Conservation (phyloP, 2,329 filamentous ascomycete species). For the Neocatenulostroma microsporum region DNA sequence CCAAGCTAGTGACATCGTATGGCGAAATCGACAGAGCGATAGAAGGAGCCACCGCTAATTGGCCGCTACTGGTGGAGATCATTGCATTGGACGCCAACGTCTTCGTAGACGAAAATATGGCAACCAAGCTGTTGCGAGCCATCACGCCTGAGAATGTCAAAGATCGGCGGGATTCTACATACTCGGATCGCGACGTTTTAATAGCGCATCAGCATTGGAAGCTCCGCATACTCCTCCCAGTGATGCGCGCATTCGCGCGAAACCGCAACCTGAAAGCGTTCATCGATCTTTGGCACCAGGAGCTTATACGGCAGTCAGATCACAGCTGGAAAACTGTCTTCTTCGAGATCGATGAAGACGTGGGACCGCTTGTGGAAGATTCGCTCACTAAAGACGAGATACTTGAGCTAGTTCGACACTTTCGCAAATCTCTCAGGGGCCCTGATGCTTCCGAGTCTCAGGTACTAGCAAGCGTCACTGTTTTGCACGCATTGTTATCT, state of each 20-base stretch:
- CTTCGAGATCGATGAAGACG: conserved; percentile 13
- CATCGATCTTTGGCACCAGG: conserved; percentile 22
- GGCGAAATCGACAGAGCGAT: conserved; percentile 2
- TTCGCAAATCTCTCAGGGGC: conserved; percentile 1
- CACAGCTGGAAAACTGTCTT: conserved; percentile 13
- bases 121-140: conserved; percentile 5
- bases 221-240: conserved; percentile 19
- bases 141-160: neutral
- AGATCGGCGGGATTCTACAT: too few species aligned
- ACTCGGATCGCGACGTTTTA: neutral
- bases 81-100: conserved; percentile 40
- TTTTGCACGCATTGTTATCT: conserved; percentile 8
- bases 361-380: conserved; percentile 17
- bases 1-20: conserved; percentile 11
- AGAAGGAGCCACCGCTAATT: conserved; percentile 22
- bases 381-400: conserved; percentile 15
- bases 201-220: too few species aligned
- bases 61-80: conserved; percentile 37
- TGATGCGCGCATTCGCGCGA: conserved; percentile 26
- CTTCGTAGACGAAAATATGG: conserved; percentile 28
- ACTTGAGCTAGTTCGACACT: conserved; percentile 9
- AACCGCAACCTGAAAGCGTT: conserved; percentile 23
- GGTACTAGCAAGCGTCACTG: conserved; percentile 2
- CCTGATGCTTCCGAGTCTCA: neutral
- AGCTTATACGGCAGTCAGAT: conserved; percentile 13